phyloP scores from a whole-genome alignment of 495 filamentous ascomycete genomes.

The Tuber melanosporum region DNA sequence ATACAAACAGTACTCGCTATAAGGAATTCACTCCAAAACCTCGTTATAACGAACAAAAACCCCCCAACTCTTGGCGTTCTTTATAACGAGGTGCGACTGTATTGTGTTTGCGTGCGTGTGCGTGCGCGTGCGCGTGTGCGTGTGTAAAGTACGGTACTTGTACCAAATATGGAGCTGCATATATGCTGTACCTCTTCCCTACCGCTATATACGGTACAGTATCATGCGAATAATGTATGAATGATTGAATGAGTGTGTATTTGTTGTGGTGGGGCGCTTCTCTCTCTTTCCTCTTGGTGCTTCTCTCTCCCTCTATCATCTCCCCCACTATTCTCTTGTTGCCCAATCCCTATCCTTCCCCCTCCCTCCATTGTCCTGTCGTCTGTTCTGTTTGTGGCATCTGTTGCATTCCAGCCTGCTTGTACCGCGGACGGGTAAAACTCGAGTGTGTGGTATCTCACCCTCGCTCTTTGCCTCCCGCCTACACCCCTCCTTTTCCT shows the following conservation, averaged over 20 bases:
- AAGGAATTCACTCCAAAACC: too few species aligned
- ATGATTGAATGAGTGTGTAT: background rate
- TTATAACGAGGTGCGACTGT: too few species aligned
- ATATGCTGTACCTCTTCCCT: background rate
- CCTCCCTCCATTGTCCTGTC: background rate
- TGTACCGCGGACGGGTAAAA: slow-evolving; percentile 1
- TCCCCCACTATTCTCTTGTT: background rate
- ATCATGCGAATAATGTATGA: background rate
- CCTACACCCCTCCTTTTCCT: slow-evolving; percentile 5
- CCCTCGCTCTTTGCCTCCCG: slow-evolving; percentile 15
- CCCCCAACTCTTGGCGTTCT: too few species aligned
- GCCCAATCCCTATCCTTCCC: slow-evolving; percentile 2
- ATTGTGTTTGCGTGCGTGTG: background rate
- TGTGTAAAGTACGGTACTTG: background rate
- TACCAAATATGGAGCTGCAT: background rate
- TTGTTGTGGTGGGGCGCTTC: background rate
- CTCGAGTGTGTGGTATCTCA: slow-evolving; percentile 1
- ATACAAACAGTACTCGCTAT: too few species aligned
- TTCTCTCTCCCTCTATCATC: slow-evolving; percentile 1
- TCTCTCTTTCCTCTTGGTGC: background rate
- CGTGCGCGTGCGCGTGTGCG: background rate
- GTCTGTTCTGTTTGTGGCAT: slow-evolving; percentile 4
- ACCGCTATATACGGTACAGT: background rate
- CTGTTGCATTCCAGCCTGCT: slow-evolving; percentile 1
- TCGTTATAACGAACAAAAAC: too few species aligned